phyloP scores from a whole-genome alignment of 495 filamentous ascomycete species.

The Talaromyces trachyspermus region DNA sequence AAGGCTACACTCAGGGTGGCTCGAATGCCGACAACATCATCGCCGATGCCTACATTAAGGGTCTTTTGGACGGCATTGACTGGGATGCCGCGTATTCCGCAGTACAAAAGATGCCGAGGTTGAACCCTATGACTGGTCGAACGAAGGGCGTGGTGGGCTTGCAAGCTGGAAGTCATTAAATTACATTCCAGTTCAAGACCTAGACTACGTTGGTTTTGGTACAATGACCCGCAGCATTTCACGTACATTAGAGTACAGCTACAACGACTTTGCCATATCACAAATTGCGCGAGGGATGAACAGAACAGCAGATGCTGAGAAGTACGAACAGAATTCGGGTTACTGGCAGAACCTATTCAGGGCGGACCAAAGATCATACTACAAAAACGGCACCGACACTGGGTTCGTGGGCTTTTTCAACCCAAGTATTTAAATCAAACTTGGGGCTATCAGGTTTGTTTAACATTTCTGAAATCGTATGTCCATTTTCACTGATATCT shows the following conservation, averaged over 20 bases:
- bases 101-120: constrained; percentile 64
- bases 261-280: constrained; percentile 61
- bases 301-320: constrained; percentile 45
- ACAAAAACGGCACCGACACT: constrained; percentile 29
- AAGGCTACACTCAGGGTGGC: constrained; percentile 63
- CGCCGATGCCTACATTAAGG: constrained; percentile 69
- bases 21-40: constrained; percentile 71
- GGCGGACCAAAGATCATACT: constrained; percentile 40
- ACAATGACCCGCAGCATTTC: constrained; percentile 64
- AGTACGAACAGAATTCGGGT: constrained; percentile 52
- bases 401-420: constrained; percentile 59
- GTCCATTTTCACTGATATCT: not conserved
- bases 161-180: constrained; percentile 59
- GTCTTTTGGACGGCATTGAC: constrained; percentile 51
- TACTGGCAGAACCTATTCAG: constrained; percentile 71
- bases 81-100: constrained; percentile 63
- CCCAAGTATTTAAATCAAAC: constrained; percentile 51
- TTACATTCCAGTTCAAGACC: constrained; percentile 63
- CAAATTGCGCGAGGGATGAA: constrained; percentile 48
- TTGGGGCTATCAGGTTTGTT: constrained; percentile 41
- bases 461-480: not conserved
- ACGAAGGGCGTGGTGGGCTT: constrained; percentile 68
- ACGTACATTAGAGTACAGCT: constrained; percentile 62
- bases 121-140: constrained; percentile 58
- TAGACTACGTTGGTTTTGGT: constrained; percentile 65